A percentile compares a stretch with the other conserved stretches of the same genome.
phyloP scores from a whole-genome alignment of 1,139 yeast genomes.

The Pichia sp. region DNA sequence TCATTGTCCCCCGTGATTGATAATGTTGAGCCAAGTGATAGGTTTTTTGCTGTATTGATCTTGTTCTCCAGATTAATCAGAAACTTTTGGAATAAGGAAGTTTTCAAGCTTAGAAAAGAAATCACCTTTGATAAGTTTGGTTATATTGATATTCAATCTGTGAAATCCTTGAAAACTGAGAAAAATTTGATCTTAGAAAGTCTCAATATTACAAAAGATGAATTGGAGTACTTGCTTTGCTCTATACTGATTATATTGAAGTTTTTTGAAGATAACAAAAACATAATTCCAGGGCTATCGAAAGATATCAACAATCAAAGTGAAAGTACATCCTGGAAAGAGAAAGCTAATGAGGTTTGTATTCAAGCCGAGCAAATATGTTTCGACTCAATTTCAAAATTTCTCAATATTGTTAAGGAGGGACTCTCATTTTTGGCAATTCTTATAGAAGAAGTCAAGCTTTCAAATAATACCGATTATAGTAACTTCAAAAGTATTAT shows the following conservation, averaged over 20 bases:
- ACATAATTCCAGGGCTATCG: constrained; percentile 54
- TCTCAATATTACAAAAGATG: constrained; percentile 43
- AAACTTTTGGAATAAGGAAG: constrained; percentile 67
- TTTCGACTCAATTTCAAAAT: constrained; percentile 66
- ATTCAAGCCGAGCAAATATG: constrained; percentile 91
- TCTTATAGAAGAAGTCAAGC: constrained; percentile 61
- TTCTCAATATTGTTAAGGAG: constrained; percentile 76
- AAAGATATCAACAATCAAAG: constrained; percentile 30
- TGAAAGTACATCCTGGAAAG: constrained; percentile 27
- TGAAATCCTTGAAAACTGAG: constrained; percentile 39
- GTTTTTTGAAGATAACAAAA: constrained; percentile 50
- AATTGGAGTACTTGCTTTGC: constrained; percentile 60
- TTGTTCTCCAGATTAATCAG: constrained; percentile 72
- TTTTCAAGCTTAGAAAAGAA: constrained; percentile 46
- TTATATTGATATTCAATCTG: constrained; percentile 30
- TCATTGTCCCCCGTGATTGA: constrained; percentile 40
- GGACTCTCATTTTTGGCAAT: constrained; percentile 83
- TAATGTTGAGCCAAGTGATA: constrained; percentile 78
- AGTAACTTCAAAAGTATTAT: constrained; percentile 52
- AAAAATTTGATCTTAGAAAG: constrained; percentile 33
- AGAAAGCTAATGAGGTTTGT: constrained; percentile 52
- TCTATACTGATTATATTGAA: constrained; percentile 57
- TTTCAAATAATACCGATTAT: constrained; percentile 9
- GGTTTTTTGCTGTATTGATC: constrained; percentile 86
- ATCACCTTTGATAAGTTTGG: constrained; percentile 38